Evolutionary conservation across 805 yeast genomes (phyloP), one percentile per base, ranked within the genome.

Genomic region (Sungouiozyma ichnusensis): DNA sequence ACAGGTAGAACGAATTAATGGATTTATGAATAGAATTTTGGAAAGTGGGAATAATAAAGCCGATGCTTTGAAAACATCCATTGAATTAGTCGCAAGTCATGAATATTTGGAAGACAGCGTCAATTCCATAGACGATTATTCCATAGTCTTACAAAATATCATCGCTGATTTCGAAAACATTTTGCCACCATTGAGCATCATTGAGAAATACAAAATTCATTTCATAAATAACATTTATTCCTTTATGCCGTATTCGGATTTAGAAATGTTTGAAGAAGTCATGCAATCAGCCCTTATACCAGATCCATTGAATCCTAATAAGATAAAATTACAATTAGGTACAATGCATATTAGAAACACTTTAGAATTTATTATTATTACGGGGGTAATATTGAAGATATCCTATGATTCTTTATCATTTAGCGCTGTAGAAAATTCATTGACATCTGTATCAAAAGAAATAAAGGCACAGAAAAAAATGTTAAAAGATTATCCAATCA

Each of bases 181-280:
- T 6, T 40, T 62, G 17, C 65, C 65, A 3, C 57, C 63, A 29
- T 40, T 48, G 8, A 41, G 40, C 3, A 44, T 50, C 1, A 46
- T 62, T 9, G 38, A 47, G 13, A 43, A 42, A 8, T 58, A 57
- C 41, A 61, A 57, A 36, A 35, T 40, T 5, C 54, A 57, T 43
- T 62, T 60, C 37, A 56, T 52, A 38, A 50, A 52, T 18, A 47
- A 48, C 37, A 45, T 62, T 15, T 61, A 47, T 38, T 53, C 60
- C 2, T 47, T 47, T 20, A 41, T 54, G 16, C 61, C 65, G 1
- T 57, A 53, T 42, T 29, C 60, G 9, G 56, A 59, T 39, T 45
- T 48, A 14, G 45, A 45, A 16, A 35, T 43, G 1, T 61, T 62
- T 37, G 65, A 62, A 37, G 52, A 52, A n/a, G 44, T 51, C 17